A percentile compares a stretch with the other conserved stretches of the same genome.
Conservation (phyloP, 805 yeast genomes). For the Jamesozyma piceae region DNA sequence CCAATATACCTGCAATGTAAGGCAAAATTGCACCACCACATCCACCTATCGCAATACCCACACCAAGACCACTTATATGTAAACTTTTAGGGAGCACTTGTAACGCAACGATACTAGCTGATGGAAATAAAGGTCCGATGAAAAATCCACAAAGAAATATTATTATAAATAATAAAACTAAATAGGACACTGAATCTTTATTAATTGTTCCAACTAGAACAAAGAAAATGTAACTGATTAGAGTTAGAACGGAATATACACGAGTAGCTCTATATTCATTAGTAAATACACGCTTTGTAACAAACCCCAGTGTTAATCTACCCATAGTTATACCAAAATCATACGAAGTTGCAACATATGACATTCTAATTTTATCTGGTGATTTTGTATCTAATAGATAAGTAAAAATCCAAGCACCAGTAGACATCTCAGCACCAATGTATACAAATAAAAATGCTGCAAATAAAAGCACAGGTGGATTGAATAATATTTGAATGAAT, state of each 20-base stretch:
- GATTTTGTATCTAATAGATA: conserved; percentile 47
- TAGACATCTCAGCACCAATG: conserved; percentile 59
- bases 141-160: conserved; percentile 46
- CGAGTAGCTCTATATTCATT: conserved; percentile 36
- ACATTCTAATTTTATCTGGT: conserved; percentile 39
- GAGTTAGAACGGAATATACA: conserved; percentile 28
- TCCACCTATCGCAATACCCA: conserved; percentile 72
- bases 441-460: conserved; percentile 50
- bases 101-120: conserved; percentile 56
- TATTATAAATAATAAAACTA: conserved; percentile 13
- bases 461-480: conserved; percentile 37
- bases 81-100: conserved; percentile 50
- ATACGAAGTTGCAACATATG: conserved; percentile 59
- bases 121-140: conserved; percentile 67
- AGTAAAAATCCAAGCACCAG: conserved; percentile 66
- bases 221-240: conserved; percentile 30
- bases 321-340: conserved; percentile 69
- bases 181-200: conserved; percentile 12
- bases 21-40: conserved; percentile 76
- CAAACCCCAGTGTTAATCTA: conserved; percentile 47
- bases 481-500: conserved; percentile 17
- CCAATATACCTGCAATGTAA: conserved; percentile 44
- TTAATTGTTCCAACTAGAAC: conserved; percentile 16
- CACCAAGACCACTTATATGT: conserved; percentile 62
- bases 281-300: conserved; percentile 38